Conservation (phyloP, 2,329 filamentous ascomycete species). For the Stemphylium vesicarium region DNA sequence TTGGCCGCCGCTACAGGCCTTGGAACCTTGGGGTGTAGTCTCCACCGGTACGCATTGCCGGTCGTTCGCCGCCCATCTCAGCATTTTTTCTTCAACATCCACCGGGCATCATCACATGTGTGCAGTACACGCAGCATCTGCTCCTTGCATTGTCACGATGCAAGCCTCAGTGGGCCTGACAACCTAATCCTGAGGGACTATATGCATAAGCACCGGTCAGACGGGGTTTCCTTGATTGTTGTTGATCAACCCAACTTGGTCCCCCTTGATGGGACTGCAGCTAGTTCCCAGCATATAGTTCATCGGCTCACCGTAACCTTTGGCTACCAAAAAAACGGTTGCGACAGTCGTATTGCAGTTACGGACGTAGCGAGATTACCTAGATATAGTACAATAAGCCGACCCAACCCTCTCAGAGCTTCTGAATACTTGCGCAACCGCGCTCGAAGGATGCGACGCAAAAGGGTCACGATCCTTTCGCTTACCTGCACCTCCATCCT, state of each 20-base stretch:
- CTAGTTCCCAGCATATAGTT: slow-evolving; percentile 3
- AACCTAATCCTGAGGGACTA: neutral
- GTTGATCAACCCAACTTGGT: neutral
- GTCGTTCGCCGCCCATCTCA: neutral
- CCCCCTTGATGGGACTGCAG: slow-evolving; percentile 4
- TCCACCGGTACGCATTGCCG: slow-evolving; percentile 5
- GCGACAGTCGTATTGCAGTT: neutral
- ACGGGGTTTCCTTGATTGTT: neutral
- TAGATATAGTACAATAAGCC: no score
- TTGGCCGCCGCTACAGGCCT: slow-evolving; percentile 11
- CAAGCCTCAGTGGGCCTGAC: neutral
- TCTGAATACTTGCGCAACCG: neutral
- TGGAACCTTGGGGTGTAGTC: neutral
- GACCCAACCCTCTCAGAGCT: neutral
- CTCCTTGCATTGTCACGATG: slow-evolving; percentile 1
- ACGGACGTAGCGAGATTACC: no score
- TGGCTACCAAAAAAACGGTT: neutral
- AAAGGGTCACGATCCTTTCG: neutral
- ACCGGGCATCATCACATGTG: neutral
- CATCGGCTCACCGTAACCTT: neutral
- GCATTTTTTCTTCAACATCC: no score
- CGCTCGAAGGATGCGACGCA: neutral
- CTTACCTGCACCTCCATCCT: neutral
- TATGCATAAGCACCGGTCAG: neutral
- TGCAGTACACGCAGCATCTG: neutral